These are phyloP conservation scores for Daldinia bambusicola DNA, from an alignment of 495 filamentous ascomycete species.

Conservation along the genomic window DNA sequence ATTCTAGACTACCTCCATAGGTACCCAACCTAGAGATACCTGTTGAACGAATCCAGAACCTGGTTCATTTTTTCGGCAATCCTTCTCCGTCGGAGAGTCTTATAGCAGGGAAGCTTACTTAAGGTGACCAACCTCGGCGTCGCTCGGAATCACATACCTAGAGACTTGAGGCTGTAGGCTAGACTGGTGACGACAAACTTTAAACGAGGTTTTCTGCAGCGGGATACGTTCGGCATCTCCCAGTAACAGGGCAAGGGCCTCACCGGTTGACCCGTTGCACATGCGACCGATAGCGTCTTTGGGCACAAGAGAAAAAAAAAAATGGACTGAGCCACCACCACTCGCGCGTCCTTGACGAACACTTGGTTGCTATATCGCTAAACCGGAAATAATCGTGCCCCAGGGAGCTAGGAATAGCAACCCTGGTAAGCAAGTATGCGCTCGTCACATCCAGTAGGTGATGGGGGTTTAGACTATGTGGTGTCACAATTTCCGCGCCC, in stretches of 20 bases:
- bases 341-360: not conserved
- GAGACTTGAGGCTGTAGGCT: not conserved
- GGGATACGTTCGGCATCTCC: constrained; percentile 27
- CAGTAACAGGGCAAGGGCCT: constrained; percentile 12
- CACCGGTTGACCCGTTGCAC: constrained; percentile 25
- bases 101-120: not conserved
- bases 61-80: constrained; percentile 14
- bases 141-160: constrained; percentile 23
- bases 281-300: constrained; percentile 15
- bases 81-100: constrained; percentile 5
- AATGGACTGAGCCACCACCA: constrained; percentile 7
- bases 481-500: constrained; percentile 17
- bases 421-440: not conserved
- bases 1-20: not conserved
- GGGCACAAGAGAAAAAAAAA: not conserved
- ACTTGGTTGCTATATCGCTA: not conserved
- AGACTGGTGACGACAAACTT: not conserved
- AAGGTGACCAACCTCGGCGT: constrained; percentile 10
- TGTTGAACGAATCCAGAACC: no score
- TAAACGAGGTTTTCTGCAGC: constrained; percentile 7
- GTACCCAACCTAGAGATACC: no score
- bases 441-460: not conserved
- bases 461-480: not conserved
- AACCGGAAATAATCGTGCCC: not conserved
- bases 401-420: not conserved